These are phyloP conservation scores for Penicillium simplicissimum DNA, from an alignment of 495 filamentous ascomycete species.

Conservation along the genomic window DNA sequence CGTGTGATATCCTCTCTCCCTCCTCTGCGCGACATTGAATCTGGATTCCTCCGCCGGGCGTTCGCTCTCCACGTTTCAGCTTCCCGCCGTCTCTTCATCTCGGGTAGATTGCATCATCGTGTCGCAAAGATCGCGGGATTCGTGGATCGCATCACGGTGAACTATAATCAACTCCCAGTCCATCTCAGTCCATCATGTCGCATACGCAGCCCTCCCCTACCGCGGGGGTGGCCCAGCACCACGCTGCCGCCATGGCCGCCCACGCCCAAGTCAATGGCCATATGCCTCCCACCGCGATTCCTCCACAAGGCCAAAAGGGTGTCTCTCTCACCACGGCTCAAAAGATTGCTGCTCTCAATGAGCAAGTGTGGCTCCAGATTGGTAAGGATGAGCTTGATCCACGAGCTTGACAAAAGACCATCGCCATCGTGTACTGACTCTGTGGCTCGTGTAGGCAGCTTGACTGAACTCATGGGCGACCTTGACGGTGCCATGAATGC, in stretches of 20 bases:
- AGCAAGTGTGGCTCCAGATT: constrained; percentile 90
- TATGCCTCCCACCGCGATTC: constrained; percentile 42
- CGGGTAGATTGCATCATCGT: constrained; percentile 42
- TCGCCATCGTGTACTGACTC: constrained; percentile 13
- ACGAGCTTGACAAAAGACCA: not conserved
- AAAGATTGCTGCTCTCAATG: constrained; percentile 68
- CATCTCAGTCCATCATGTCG: constrained; percentile 36
- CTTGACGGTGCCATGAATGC: constrained; percentile 82
- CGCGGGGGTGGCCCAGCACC: constrained; percentile 48
- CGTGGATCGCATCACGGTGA: constrained; percentile 23
- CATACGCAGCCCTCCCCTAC: constrained; percentile 58
- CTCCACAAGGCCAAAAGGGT: constrained; percentile 53
- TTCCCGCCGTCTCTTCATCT: constrained; percentile 2
- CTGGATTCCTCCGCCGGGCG: not conserved
- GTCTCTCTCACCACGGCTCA: constrained; percentile 56
- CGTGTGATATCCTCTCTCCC: not conserved
- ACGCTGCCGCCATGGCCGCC: constrained; percentile 42
- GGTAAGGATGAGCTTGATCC: constrained; percentile 55
- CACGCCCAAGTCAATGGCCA: constrained; percentile 56
- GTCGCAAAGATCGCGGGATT: constrained; percentile 36
- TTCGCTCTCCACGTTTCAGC: constrained; percentile 2
- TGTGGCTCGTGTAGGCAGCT: constrained; percentile 57
- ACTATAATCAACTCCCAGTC: not conserved
- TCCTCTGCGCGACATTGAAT: not conserved
- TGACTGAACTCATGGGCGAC: constrained; percentile 87